A percentile compares a stretch with the other conserved stretches of the same genome.
These are phyloP conservation scores for Solanum paucissectum DNA, from an alignment of 257 asterid genomes.

Conservation along the genomic window DNA sequence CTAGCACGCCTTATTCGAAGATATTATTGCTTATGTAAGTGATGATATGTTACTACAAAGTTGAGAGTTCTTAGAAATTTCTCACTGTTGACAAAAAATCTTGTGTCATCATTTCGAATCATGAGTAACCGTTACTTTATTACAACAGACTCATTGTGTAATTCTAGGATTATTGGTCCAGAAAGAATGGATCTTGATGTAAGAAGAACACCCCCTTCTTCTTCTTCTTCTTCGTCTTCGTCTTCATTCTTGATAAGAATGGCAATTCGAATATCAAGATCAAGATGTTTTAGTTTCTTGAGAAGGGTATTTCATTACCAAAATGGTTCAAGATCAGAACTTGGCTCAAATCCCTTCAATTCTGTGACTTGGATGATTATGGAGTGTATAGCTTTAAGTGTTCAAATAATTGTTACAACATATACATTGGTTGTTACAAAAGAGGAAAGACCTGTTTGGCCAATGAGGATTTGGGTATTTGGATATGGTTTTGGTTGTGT, in stretches of 20 bases:
- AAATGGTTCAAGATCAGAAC: conserved; percentile 69
- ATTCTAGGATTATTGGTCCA: conserved; percentile 19
- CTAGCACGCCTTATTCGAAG: neutral
- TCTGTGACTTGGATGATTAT: conserved; percentile 60
- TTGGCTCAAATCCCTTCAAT: conserved; percentile 79
- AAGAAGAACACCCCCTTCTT: conserved; percentile 11
- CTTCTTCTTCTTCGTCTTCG: neutral
- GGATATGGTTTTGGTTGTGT: conserved; percentile 75
- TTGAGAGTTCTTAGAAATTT: neutral
- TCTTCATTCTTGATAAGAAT: conserved; percentile 42
- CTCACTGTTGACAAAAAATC: neutral
- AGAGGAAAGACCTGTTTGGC: conserved; percentile 83
- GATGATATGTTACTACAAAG: neutral
- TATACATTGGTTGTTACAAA: conserved; percentile 42
- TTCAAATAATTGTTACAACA: conserved; percentile 35
- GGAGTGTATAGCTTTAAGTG: conserved; percentile 41
- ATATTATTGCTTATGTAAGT: neutral
- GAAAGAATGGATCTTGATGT: conserved; percentile 23
- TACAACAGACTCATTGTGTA: conserved; percentile 46
- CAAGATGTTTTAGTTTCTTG: conserved; percentile 60
- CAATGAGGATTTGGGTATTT: conserved; percentile 76
- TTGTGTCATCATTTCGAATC: neutral
- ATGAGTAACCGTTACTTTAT: conserved; percentile 44
- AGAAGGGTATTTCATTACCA: conserved; percentile 89
- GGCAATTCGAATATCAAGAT: conserved; percentile 64